Percentiles rank a stretch among this genome's conserved stretches.
These are phyloP conservation scores for Diplogelasinospora grovesii DNA, from an alignment of 495 filamentous ascomycete genomes.

Conservation along the genomic window DNA sequence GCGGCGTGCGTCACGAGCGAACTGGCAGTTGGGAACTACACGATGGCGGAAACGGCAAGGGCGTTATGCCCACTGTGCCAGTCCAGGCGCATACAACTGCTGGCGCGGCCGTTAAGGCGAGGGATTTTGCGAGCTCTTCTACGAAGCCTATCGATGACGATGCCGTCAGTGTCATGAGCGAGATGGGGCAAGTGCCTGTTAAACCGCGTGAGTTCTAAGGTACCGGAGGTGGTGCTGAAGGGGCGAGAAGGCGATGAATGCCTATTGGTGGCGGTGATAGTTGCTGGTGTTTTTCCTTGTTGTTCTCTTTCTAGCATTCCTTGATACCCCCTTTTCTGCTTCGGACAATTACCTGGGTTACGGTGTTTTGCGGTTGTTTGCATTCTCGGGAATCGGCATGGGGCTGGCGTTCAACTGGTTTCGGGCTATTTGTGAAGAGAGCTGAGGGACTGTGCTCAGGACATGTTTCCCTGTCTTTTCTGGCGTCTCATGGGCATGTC, in stretches of 20 bases:
- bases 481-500: no score
- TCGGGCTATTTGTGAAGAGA: no score
- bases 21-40: conserved; percentile 38
- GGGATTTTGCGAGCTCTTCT: background rate
- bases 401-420: no score
- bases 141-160: conserved; percentile 13
- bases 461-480: no score
- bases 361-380: no score
- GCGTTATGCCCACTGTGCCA: background rate
- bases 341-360: no score
- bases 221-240: background rate
- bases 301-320: conserved; percentile 1
- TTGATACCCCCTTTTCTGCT: conserved; percentile 8
- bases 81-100: background rate
- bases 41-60: conserved; percentile 6
- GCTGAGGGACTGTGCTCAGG: no score
- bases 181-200: conserved; percentile 9
- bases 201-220: conserved; percentile 13
- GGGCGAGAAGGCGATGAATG: no score
- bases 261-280: background rate
- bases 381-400: no score
- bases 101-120: conserved; percentile 1
- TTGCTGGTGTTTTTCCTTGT: background rate
- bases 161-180: conserved; percentile 16
- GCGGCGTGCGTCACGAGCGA: conserved; percentile 29